Conservation (phyloP, 495 filamentous ascomycete genomes). For the Aspergillus carlsbadensis region DNA sequence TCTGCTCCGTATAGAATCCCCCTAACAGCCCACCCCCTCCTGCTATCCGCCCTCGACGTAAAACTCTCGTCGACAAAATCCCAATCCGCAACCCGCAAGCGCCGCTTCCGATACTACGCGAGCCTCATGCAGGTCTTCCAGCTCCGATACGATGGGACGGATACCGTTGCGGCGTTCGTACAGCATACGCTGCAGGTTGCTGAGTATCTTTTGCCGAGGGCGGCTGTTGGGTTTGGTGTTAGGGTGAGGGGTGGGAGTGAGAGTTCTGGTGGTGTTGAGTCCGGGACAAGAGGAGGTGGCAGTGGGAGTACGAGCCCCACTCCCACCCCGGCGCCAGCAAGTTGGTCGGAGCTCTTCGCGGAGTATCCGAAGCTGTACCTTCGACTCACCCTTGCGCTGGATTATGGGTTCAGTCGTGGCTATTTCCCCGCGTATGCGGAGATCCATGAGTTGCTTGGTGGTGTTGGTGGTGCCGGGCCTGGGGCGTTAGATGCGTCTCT, state of each 20-base stretch:
- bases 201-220: neutral
- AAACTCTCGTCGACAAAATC: constrained; percentile 7
- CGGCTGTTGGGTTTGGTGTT: too few species aligned
- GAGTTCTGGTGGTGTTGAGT: too few species aligned
- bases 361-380: neutral
- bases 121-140: constrained; percentile 7
- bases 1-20: too few species aligned
- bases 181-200: constrained; percentile 2
- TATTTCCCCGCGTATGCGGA: constrained; percentile 4
- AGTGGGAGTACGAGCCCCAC: too few species aligned
- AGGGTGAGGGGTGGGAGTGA: too few species aligned
- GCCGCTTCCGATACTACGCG: constrained; percentile 8
- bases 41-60: constrained; percentile 1
- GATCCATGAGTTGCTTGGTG: neutral
- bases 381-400: neutral
- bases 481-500: neutral
- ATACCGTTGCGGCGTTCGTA: constrained; percentile 3
- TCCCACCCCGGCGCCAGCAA: too few species aligned
- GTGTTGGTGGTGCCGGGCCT: neutral
- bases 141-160: constrained; percentile 5
- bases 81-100: constrained; percentile 2
- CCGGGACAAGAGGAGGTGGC: too few species aligned
- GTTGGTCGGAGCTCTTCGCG: constrained; percentile 6
- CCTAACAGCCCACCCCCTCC: constrained; percentile 1
- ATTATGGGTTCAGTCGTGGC: constrained; percentile 2